A percentile compares a stretch with the other conserved stretches of the same genome.
Conservation (phyloP, 129 eudicot genomes). For the Arctium minus region DNA sequence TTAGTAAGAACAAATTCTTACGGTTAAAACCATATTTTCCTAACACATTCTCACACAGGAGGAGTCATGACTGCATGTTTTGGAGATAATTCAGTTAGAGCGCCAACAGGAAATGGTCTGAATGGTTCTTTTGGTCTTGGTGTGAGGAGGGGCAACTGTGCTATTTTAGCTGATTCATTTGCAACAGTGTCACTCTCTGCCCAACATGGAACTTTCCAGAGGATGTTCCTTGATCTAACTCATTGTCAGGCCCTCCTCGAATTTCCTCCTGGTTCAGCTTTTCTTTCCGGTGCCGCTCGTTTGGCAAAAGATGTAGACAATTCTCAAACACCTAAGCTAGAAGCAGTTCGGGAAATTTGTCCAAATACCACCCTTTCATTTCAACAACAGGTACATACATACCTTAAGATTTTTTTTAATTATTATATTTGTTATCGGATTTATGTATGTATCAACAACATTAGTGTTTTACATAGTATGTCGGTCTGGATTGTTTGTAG, state of each 20-base stretch:
- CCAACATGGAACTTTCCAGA: conserved; percentile 81
- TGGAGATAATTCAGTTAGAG: conserved; percentile 56
- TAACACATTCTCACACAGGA: conserved; percentile 44
- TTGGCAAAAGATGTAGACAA: conserved; percentile 55
- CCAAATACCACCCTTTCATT: conserved; percentile 66
- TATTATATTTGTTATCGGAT: too few species aligned
- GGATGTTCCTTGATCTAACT: conserved; percentile 67
- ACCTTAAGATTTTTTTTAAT: not conserved
- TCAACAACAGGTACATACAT: conserved; percentile 91
- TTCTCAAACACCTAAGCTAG: conserved; percentile 44
- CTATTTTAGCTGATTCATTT: conserved; percentile 66
- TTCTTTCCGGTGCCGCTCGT: conserved; percentile 56
- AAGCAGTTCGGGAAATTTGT: conserved; percentile 56
- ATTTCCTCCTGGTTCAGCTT: conserved; percentile 78
- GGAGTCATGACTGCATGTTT: conserved; percentile 62
- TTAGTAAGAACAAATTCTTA: too few species aligned
- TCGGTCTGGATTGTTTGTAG: too few species aligned
- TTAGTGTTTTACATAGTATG: too few species aligned
- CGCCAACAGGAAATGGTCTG: conserved; percentile 26
- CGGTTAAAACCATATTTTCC: too few species aligned
- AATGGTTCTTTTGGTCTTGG: conserved; percentile 38
- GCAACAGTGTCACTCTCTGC: conserved; percentile 69
- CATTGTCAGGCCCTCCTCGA: conserved; percentile 56
- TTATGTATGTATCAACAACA: too few species aligned
- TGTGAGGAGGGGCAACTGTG: conserved; percentile 55